Evolutionary conservation across 768 basidiomycete species (phyloP).

Genomic region (Amanita subjunquillea): DNA sequence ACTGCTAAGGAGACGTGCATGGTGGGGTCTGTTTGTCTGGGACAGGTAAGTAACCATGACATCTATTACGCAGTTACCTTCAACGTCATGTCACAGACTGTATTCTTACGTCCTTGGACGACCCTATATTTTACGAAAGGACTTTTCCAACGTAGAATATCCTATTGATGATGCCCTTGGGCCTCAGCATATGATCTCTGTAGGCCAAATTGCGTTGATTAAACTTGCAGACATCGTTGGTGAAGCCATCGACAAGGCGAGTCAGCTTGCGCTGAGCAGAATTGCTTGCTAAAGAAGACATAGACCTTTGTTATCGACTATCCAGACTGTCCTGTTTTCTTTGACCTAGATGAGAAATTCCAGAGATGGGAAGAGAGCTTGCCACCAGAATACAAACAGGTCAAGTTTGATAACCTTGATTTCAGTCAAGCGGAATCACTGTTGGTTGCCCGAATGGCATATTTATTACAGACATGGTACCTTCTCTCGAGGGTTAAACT

Average conservation of each 20-base stretch:
- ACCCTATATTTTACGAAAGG: slow-evolving; percentile 28
- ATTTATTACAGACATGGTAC: slow-evolving; percentile 37
- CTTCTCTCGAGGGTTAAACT: slow-evolving; percentile 34
- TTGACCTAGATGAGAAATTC: slow-evolving; percentile 32
- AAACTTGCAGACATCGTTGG: slow-evolving; percentile 27
- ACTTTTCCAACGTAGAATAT: slow-evolving; percentile 26
- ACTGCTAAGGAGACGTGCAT: slow-evolving; percentile 27
- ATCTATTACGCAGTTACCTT: background rate
- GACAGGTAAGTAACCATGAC: slow-evolving; percentile 25
- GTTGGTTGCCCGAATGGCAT: slow-evolving; percentile 28
- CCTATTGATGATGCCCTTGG: slow-evolving; percentile 21
- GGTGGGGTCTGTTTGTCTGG: slow-evolving; percentile 32
- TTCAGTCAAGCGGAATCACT: slow-evolving; percentile 21
- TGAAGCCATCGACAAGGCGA: slow-evolving; percentile 32
- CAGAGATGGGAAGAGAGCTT: slow-evolving; percentile 32
- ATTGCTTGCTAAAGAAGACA: background rate
- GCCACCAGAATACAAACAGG: slow-evolving; percentile 27
- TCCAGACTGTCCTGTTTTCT: slow-evolving; percentile 24
- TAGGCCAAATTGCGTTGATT: slow-evolving; percentile 26
- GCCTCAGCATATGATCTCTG: slow-evolving; percentile 22
- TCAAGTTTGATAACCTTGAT: slow-evolving; percentile 15
- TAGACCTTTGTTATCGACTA: slow-evolving; percentile 26
- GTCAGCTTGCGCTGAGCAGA: background rate
- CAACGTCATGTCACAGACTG: slow-evolving; percentile 16
- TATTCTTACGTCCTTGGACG: slow-evolving; percentile 35